Evolutionary conservation across 2,329 filamentous ascomycete species (phyloP).

Genomic region (Penicillium sp.): DNA sequence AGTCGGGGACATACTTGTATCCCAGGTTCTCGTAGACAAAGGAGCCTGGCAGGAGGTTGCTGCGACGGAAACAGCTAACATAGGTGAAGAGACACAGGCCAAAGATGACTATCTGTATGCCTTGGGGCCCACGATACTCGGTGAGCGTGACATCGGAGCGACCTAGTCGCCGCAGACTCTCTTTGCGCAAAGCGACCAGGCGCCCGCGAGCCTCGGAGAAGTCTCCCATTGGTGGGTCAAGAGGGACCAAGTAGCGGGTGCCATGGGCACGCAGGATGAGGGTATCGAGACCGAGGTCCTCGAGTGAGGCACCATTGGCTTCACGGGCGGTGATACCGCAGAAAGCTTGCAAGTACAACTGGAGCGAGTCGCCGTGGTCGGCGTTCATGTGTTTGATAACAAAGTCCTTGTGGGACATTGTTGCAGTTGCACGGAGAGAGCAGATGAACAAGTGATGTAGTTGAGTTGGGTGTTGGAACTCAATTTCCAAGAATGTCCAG

Average conservation of each 20-base stretch:
- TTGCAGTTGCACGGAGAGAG: background rate
- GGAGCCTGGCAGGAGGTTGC: conserved; percentile 52
- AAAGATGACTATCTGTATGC: conserved; percentile 53
- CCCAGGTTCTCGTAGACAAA: conserved; percentile 46
- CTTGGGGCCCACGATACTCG: conserved; percentile 49
- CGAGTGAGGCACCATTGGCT: conserved; percentile 56
- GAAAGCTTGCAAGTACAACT: conserved; percentile 72
- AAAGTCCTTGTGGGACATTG: conserved; percentile 48
- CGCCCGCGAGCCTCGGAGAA: conserved; percentile 64
- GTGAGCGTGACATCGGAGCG: conserved; percentile 54
- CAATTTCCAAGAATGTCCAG: too few relatives aligned
- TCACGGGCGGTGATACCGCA: conserved; percentile 52
- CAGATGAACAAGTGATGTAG: background rate
- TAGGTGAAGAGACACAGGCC: conserved; percentile 53
- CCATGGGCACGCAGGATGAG: conserved; percentile 58
- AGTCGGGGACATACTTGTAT: conserved; percentile 52
- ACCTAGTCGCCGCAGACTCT: conserved; percentile 56
- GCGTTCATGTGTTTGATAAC: conserved; percentile 82
- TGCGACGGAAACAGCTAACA: conserved; percentile 46
- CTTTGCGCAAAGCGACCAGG: conserved; percentile 66
- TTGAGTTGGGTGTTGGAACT: background rate
- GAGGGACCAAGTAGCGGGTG: conserved; percentile 50
- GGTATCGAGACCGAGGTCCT: conserved; percentile 58
- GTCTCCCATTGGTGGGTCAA: conserved; percentile 65
- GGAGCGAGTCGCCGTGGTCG: conserved; percentile 69